phyloP scores from a whole-genome alignment of 352 stramenopile species.

The Phytophthora syringae region DNA sequence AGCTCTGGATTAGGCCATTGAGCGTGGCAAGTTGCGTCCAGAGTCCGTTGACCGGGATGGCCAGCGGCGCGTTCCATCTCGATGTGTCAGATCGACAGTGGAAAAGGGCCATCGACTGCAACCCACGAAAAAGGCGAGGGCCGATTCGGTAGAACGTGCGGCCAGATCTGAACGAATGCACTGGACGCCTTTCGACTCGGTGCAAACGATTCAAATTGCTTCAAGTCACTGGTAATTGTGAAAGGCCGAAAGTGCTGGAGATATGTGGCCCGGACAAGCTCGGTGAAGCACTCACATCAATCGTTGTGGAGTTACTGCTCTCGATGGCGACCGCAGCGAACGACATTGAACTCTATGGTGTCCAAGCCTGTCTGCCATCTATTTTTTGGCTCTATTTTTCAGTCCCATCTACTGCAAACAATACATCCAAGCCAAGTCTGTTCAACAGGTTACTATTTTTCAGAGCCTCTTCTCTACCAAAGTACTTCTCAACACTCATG shows the following conservation, averaged over 20 bases:
- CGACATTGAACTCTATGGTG: constrained; percentile 9
- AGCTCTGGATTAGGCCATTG: background rate
- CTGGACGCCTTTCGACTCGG: constrained; percentile 13
- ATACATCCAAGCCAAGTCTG: too few species aligned
- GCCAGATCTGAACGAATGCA: background rate
- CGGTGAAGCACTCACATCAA: background rate
- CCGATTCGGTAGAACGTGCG: too few species aligned
- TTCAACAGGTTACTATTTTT: too few species aligned
- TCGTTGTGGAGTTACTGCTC: background rate
- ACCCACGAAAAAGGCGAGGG: constrained; percentile 11
- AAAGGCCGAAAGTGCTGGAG: constrained; percentile 4
- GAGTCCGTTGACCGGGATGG: constrained; percentile 11
- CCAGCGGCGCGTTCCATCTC: constrained; percentile 4
- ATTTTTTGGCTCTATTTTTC: constrained; percentile 19
- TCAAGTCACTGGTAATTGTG: too few species aligned
- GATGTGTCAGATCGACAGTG: constrained; percentile 9
- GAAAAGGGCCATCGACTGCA: constrained; percentile 5
- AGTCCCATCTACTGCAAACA: background rate
- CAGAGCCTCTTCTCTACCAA: too few species aligned
- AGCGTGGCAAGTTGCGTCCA: constrained; percentile 7
- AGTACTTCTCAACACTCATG: too few species aligned
- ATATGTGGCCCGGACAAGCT: background rate
- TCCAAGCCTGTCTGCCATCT: background rate
- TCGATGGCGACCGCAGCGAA: constrained; percentile 3
- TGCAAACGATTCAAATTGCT: too few species aligned